These are phyloP conservation scores for Candida qinlingensis DNA, from an alignment of 805 yeast species.

Conservation along the genomic window DNA sequence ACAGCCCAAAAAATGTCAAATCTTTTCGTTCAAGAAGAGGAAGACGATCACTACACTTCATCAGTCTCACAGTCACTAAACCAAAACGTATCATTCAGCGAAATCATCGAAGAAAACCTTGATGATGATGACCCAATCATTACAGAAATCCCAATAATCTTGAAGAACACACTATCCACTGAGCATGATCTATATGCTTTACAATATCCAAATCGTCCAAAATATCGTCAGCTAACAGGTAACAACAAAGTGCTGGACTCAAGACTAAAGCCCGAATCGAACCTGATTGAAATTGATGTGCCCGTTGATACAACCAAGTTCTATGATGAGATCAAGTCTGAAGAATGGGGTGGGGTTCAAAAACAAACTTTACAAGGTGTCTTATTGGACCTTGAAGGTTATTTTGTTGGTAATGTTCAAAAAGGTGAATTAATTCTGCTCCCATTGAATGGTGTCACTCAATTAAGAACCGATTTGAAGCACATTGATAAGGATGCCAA, in stretches of 20 bases:
- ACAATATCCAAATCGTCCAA: constrained; percentile 60
- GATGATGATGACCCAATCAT: constrained; percentile 46
- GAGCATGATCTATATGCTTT: constrained; percentile 35
- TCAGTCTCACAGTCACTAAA: background rate
- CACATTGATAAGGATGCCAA: constrained; percentile 63
- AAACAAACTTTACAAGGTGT: constrained; percentile 71
- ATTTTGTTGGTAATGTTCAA: constrained; percentile 39
- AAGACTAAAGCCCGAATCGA: constrained; percentile 55
- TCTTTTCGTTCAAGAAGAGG: constrained; percentile 9
- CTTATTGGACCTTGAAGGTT: constrained; percentile 47
- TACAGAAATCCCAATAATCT: constrained; percentile 52
- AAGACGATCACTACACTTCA: background rate
- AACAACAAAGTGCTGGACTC: constrained; percentile 32
- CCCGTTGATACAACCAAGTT: constrained; percentile 67
- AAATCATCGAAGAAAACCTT: constrained; percentile 20
- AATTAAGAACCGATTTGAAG: constrained; percentile 75
- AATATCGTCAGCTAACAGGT: constrained; percentile 33
- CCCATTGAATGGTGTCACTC: constrained; percentile 64
- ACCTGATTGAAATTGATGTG: constrained; percentile 66
- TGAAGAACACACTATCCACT: constrained; percentile 28
- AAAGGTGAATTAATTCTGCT: constrained; percentile 54
- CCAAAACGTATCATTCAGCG: background rate
- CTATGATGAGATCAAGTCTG: constrained; percentile 59
- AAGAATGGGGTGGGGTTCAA: constrained; percentile 56
- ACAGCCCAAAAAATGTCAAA: constrained; percentile 1